phyloP scores from a whole-genome alignment of 345 rosid genomes.

The Microcos paniculata region DNA sequence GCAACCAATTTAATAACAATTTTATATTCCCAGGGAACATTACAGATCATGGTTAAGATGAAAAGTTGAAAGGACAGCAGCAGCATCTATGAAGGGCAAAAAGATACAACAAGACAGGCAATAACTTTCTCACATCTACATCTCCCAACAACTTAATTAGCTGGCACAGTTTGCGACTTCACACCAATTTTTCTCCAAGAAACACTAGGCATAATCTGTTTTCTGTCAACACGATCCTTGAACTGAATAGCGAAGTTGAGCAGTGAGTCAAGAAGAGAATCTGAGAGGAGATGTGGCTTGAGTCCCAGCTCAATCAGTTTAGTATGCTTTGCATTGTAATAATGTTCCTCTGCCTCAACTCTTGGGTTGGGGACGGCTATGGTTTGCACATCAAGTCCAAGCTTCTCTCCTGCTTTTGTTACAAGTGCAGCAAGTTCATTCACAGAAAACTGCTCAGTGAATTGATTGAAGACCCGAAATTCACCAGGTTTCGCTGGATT shows the following conservation, averaged over 20 bases:
- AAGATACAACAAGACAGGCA: background rate
- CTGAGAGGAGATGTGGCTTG: slow-evolving; percentile 82
- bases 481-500: slow-evolving; percentile 87
- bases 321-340: slow-evolving; percentile 96
- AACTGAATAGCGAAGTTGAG: slow-evolving; percentile 78
- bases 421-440: slow-evolving; percentile 86
- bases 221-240: slow-evolving; percentile 79
- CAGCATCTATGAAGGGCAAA: slow-evolving; percentile 4
- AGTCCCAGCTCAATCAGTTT: slow-evolving; percentile 95
- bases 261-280: slow-evolving; percentile 88
- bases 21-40: background rate
- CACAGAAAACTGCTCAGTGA: slow-evolving; percentile 94
- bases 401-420: slow-evolving; percentile 79
- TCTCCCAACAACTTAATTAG: slow-evolving; percentile 24
- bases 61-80: background rate
- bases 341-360: slow-evolving; percentile 98
- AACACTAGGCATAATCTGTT: slow-evolving; percentile 92
- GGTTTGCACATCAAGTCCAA: slow-evolving; percentile 76
- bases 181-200: slow-evolving; percentile 90
- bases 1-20: background rate
- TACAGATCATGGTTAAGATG: background rate
- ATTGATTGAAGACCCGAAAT: slow-evolving; percentile 90
- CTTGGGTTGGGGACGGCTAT: slow-evolving; percentile 85
- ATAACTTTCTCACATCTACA: background rate
- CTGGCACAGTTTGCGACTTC: slow-evolving; percentile 69